Evolutionary conservation across 1,139 yeast species (phyloP).

Genomic region (Magnusiomyces suaveolens): DNA sequence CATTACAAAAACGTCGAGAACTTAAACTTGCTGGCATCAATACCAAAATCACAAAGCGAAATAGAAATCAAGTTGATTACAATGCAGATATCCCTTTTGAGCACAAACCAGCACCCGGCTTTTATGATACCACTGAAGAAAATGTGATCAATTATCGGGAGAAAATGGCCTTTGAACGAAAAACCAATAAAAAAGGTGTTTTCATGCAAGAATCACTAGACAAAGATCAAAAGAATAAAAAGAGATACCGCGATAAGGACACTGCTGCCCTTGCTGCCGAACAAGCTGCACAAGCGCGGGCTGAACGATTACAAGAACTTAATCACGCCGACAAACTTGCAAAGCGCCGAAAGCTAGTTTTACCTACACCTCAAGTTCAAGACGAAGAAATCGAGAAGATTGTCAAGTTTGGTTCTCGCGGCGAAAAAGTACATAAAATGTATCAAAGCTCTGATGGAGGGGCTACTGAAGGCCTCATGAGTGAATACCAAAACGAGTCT

Average conservation of each 20-base stretch:
- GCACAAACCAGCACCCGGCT: constrained; percentile 57
- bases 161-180: constrained; percentile 38
- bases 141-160: constrained; percentile 35
- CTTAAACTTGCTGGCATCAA: constrained; percentile 77
- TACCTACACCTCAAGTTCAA: constrained; percentile 44
- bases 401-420: constrained; percentile 26
- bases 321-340: constrained; percentile 34
- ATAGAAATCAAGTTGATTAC: constrained; percentile 56
- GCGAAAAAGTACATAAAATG: constrained; percentile 18
- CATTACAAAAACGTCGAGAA: constrained; percentile 74
- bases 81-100: constrained; percentile 78
- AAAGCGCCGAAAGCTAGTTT: constrained; percentile 46
- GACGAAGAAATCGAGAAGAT: constrained; percentile 31
- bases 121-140: constrained; percentile 61
- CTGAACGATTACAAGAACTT: constrained; percentile 29
- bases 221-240: constrained; percentile 27
- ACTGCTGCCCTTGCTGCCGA: constrained; percentile 23
- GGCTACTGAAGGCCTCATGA: constrained; percentile 19
- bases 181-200: constrained; percentile 44
- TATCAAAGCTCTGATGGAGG: constrained; percentile 18
- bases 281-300: constrained; percentile 32
- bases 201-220: constrained; percentile 32
- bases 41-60: constrained; percentile 45
- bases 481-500: constrained; percentile 13
- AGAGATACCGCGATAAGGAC: constrained; percentile 23